Conservation (phyloP, 148 eudicot genomes). For the Vaccinium macrocarpon region DNA sequence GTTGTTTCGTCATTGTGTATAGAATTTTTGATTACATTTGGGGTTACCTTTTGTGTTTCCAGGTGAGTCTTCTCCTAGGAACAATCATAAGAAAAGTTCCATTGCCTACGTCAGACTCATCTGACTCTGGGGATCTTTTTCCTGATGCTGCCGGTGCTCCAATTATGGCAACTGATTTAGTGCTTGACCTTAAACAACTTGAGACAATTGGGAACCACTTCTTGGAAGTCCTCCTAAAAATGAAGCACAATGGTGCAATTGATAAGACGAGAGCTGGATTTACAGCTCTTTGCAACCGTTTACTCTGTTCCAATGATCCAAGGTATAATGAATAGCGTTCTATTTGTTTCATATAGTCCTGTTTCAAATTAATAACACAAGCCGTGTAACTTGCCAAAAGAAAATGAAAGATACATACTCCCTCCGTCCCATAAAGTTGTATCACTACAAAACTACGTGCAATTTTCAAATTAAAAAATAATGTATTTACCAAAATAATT, state of each 20-base stretch:
- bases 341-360: neutral
- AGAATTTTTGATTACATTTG: neutral
- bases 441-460: too few relatives aligned
- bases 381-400: slow-evolving; percentile 1
- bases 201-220: slow-evolving; percentile 91
- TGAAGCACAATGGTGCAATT: slow-evolving; percentile 98
- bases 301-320: slow-evolving; percentile 93
- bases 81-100: slow-evolving; percentile 93
- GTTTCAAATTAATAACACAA: neutral
- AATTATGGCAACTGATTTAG: slow-evolving; percentile 39
- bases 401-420: neutral
- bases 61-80: slow-evolving; percentile 99
- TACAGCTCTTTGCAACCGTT: slow-evolving; percentile 97
- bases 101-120: slow-evolving; percentile 58
- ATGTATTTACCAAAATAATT: too few relatives aligned
- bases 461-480: too few relatives aligned
- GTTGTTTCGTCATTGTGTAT: neutral
- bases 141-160: slow-evolving; percentile 27
- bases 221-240: slow-evolving; percentile 88
- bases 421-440: too few relatives aligned
- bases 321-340: slow-evolving; percentile 42
- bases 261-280: slow-evolving; percentile 99
- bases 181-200: slow-evolving; percentile 81
- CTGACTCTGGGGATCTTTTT: slow-evolving; percentile 26
- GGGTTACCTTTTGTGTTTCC: slow-evolving; percentile 21